Evolutionary conservation across 1,139 yeast genomes (phyloP).

Genomic region (Saccharomyces hybrid): DNA sequence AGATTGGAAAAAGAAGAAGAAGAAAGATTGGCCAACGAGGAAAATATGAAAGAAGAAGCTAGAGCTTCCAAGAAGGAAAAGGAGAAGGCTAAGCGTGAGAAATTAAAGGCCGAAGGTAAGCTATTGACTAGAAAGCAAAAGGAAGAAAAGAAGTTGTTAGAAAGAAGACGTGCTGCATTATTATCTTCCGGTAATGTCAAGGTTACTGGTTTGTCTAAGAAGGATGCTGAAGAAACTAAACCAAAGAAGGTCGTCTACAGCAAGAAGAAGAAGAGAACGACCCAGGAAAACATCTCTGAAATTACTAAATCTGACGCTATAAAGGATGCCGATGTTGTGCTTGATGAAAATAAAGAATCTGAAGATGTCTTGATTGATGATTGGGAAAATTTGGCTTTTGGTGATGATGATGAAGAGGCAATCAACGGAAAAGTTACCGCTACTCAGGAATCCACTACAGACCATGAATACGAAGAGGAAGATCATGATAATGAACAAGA

Average conservation of each 20-base stretch:
- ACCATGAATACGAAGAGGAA: constrained; percentile 4
- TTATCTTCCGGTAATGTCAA: constrained; percentile 65
- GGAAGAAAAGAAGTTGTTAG: constrained; percentile 81
- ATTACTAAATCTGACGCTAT: constrained; percentile 15
- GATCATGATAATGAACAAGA: constrained; percentile 12
- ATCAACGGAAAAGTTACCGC: constrained; percentile 10
- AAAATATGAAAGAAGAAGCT: constrained; percentile 59
- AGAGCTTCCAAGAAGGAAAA: constrained; percentile 72
- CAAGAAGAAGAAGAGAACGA: constrained; percentile 54
- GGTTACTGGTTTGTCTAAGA: constrained; percentile 62
- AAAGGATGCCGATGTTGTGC: constrained; percentile 19
- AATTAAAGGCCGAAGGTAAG: constrained; percentile 88
- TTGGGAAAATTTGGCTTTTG: constrained; percentile 59
- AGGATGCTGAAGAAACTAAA: constrained; percentile 37
- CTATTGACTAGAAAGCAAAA: constrained; percentile 85
- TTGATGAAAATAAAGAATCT: constrained; percentile 31
- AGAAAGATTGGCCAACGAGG: constrained; percentile 44
- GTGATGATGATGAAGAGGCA: constrained; percentile 40
- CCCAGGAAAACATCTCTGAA: constrained; percentile 12
- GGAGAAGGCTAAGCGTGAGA: constrained; percentile 70
- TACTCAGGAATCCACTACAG: constrained; percentile 2
- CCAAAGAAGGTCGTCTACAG: constrained; percentile 71
- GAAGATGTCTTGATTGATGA: constrained; percentile 54
- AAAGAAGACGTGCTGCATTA: constrained; percentile 83
- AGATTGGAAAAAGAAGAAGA: constrained; percentile 56